These are phyloP conservation scores for Chaetoscypha palmicola DNA, from an alignment of 2,329 filamentous ascomycete species.

Conservation along the genomic window DNA sequence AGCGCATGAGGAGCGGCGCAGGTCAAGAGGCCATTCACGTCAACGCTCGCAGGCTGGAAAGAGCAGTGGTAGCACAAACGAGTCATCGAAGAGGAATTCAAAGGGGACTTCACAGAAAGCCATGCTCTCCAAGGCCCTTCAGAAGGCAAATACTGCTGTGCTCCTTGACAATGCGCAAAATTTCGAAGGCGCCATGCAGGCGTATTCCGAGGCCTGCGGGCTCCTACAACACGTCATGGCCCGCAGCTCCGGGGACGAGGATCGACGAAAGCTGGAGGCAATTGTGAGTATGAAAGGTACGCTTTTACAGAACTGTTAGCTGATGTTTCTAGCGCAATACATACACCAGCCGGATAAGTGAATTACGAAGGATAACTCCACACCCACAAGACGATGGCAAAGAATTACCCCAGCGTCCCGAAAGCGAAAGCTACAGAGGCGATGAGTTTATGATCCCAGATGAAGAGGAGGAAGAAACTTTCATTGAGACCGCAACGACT, in stretches of 20 bases:
- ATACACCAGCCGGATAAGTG: constrained; percentile 83
- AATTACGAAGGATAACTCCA: constrained; percentile 68
- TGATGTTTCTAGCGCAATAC: constrained; percentile 61
- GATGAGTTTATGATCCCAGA: constrained; percentile 30
- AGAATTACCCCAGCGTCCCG: constrained; percentile 64
- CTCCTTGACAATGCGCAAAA: constrained; percentile 94
- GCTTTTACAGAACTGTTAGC: constrained; percentile 3
- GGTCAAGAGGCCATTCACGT: constrained; percentile 35
- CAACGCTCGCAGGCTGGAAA: constrained; percentile 41
- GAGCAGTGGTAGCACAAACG: constrained; percentile 37
- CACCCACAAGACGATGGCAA: constrained; percentile 55
- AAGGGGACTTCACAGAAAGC: constrained; percentile 73
- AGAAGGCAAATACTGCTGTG: constrained; percentile 94
- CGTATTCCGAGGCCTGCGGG: constrained; percentile 85
- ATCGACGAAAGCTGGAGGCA: constrained; percentile 82
- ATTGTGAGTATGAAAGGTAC: constrained; percentile 58
- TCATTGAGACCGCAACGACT: constrained; percentile 46
- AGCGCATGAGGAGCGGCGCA: constrained; percentile 12
- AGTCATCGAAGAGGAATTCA: constrained; percentile 30
- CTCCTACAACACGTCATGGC: constrained; percentile 82
- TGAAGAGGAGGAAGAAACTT: constrained; percentile 39
- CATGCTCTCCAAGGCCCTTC: constrained; percentile 91
- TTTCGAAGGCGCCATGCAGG: constrained; percentile 81
- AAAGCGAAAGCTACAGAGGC: constrained; percentile 50
- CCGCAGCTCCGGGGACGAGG: constrained; percentile 76